Conservation (phyloP, 73 alveolate species). For the Paramecium tetraurelia region DNA sequence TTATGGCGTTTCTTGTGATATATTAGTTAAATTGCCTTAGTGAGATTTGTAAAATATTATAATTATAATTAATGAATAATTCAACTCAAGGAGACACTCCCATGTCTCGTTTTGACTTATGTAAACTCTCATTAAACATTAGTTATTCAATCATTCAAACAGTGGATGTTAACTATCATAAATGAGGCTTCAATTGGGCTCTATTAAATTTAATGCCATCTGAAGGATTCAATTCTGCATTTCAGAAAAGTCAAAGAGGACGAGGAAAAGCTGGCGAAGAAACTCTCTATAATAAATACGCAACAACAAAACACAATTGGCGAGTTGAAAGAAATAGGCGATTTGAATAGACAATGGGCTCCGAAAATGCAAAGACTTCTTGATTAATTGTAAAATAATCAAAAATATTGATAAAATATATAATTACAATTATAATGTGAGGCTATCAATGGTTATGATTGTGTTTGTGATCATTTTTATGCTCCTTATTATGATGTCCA, state of each 20-base stretch:
- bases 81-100: neutral
- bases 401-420: neutral
- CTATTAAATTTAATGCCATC: neutral
- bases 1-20: constrained; percentile 78
- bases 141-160: neutral
- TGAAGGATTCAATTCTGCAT: neutral
- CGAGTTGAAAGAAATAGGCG: neutral
- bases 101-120: neutral
- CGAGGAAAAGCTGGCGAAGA: neutral
- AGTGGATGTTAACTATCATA: neutral
- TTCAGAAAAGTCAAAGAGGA: neutral
- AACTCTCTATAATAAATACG: neutral
- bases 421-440: neutral
- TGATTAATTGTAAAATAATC: neutral
- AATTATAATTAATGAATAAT: neutral
- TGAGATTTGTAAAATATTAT: neutral
- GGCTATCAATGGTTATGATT: neutral
- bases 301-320: neutral
- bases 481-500: neutral
- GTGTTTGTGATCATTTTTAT: neutral
- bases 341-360: constrained; percentile 24
- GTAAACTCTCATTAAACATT: neutral
- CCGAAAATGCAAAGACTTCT: neutral
- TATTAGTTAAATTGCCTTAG: neutral
- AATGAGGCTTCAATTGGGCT: constrained; percentile 39